Base-by-base conservation (phyloP, 192 early-diverging fungal species). In the Podila clonocystis region DNA sequence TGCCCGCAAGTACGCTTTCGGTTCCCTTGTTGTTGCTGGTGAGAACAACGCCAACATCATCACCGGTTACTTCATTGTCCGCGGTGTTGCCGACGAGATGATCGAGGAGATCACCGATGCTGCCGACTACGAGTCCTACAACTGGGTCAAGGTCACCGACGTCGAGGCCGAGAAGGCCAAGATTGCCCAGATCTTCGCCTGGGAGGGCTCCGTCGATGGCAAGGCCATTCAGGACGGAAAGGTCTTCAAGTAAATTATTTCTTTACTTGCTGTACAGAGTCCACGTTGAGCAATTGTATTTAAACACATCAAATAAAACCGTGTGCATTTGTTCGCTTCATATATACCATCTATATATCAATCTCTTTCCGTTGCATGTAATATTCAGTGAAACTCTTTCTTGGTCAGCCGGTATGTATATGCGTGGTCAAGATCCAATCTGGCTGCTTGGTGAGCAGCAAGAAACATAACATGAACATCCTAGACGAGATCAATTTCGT, bases 1-100 rank as follows among this genome's bases (percentile, higher is more conserved):
- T 50, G 94, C 94, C 67, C 91, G 93, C 83, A 98, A 98, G 91
- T 98, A 97, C 85, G 95, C 95, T 66, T 98, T 98, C 83, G 97
- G 95, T 66, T 89, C 86, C 72, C 85, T 98, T 76, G 73, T 95
- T 26, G 92, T 94, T 50, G 84, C 94, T 73, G 97, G 97, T 70
- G 86, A 90, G 72, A 90, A 96, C 83, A 88, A 93, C 86, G 88
- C 93, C 76, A 97, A 95, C 92, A 84, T 87, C 85, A 97, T 98
- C 89, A 85, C 90, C 73, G 97, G 97, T 83, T 95, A 95, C 94
- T 98, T 96, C 86, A 91, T 98, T 29, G 89, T 97, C 85, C 94
- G 96, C 83, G 97, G 97, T 58, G 22, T 33, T 33, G 72, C 70
- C 50, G 69, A 74, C 3, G 80, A 72, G 80, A 74, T 73, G 72